phyloP scores from a whole-genome alignment of 2,329 filamentous ascomycete genomes.

The Epichloe baconii region DNA sequence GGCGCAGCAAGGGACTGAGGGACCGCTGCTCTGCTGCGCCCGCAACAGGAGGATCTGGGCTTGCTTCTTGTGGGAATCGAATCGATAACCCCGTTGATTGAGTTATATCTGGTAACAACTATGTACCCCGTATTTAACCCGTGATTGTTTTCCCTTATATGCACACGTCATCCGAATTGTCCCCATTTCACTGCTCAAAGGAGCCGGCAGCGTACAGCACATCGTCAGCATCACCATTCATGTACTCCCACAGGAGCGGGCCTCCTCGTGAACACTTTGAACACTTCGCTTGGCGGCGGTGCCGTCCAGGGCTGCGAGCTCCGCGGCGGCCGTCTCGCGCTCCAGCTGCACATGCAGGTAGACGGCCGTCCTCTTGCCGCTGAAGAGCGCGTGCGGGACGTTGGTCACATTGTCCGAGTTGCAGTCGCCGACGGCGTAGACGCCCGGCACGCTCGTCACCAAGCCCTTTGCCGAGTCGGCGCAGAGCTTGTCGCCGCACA shows the following conservation, averaged over 20 bases:
- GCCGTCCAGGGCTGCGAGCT: conserved; percentile 15
- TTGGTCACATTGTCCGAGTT: conserved; percentile 49
- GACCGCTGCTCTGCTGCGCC: no score
- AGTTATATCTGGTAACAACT: no score
- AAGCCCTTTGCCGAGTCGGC: conserved; percentile 29
- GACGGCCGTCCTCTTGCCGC: conserved; percentile 44
- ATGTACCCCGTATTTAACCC: no score
- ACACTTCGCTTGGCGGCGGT: conserved; percentile 16
- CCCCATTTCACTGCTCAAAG: not conserved
- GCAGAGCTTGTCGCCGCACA: conserved; percentile 30
- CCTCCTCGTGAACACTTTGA: conserved; percentile 20
- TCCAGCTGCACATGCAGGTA: conserved; percentile 37
- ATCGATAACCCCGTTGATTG: no score
- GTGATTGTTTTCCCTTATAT: no score
- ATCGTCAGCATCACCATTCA: conserved; percentile 30
- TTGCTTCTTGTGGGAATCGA: no score
- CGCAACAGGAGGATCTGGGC: no score
- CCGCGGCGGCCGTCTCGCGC: conserved; percentile 22
- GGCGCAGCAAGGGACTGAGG: not conserved
- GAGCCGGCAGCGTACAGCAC: conserved; percentile 31
- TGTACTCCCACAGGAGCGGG: conserved; percentile 31
- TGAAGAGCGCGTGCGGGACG: conserved; percentile 47
- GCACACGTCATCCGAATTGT: not conserved
- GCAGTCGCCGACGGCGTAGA: conserved; percentile 46
- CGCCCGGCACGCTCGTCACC: conserved; percentile 36